These are phyloP conservation scores for Medicago arabica DNA, from an alignment of 306 rosid species.

Conservation along the genomic window DNA sequence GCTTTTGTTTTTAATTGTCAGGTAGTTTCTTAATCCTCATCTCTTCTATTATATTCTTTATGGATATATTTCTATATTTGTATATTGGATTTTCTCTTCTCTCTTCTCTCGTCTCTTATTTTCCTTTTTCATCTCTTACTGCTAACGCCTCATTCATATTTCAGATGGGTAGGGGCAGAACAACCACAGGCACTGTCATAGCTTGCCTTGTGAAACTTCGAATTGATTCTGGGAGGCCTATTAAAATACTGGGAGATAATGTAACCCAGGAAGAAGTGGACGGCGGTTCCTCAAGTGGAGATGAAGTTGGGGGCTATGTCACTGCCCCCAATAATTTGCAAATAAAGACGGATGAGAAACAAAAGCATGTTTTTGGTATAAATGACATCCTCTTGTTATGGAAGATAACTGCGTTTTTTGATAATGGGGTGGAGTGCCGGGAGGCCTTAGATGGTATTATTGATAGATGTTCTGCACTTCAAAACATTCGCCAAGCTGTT, in stretches of 20 bases:
- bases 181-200: slow-evolving; percentile 93
- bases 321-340: slow-evolving; percentile 42
- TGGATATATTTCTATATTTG: slow-evolving; percentile 18
- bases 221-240: slow-evolving; percentile 80
- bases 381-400: slow-evolving; percentile 86
- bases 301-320: slow-evolving; percentile 57
- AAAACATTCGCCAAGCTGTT: slow-evolving; percentile 94
- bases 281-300: slow-evolving; percentile 78
- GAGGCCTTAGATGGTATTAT: slow-evolving; percentile 90
- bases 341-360: slow-evolving; percentile 55
- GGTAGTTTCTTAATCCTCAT: slow-evolving; percentile 55
- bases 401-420: slow-evolving; percentile 88
- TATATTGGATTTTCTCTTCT: neutral
- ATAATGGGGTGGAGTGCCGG: slow-evolving; percentile 90
- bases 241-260: slow-evolving; percentile 68
- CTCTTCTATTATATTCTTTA: slow-evolving; percentile 28
- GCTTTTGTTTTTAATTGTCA: slow-evolving; percentile 96
- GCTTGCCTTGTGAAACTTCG: slow-evolving; percentile 94
- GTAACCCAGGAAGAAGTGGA: slow-evolving; percentile 57
- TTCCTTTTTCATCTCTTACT: slow-evolving; percentile 35
- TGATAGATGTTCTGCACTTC: slow-evolving; percentile 92
- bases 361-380: slow-evolving; percentile 77
- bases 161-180: slow-evolving; percentile 96
- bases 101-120: neutral
- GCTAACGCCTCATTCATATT: slow-evolving; percentile 36